Evolutionary conservation across 1,284 basidiomycete genomes (phyloP).

Genomic region (Leccinum angustisporum): DNA sequence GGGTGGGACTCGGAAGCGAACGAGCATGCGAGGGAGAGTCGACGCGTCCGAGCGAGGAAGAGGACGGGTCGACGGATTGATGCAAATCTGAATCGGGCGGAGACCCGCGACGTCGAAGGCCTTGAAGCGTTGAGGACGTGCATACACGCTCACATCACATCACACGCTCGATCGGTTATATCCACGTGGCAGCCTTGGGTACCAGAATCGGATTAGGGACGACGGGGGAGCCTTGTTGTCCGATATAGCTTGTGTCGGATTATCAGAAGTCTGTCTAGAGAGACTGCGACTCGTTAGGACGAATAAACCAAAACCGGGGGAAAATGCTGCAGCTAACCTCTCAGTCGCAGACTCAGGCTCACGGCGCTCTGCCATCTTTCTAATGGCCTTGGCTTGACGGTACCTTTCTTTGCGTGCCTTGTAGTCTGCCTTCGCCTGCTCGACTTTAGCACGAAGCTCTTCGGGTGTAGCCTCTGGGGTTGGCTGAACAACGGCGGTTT

Average conservation of each 20-base stretch:
- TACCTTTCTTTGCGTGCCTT: constrained; percentile 69
- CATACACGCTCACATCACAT: too few relatives aligned
- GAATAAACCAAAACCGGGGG: constrained; percentile 5
- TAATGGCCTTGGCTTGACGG: constrained; percentile 53
- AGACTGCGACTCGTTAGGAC: constrained; percentile 15
- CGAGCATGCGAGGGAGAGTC: too few relatives aligned
- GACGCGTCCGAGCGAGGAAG: too few relatives aligned
- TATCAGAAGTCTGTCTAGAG: constrained; percentile 29
- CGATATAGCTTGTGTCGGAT: constrained; percentile 12
- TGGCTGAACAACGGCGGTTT: constrained; percentile 1
- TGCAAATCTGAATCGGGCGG: too few relatives aligned
- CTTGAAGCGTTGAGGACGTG: too few relatives aligned
- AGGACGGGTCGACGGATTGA: too few relatives aligned
- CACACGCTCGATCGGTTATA: too few relatives aligned
- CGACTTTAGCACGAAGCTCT: constrained; percentile 57
- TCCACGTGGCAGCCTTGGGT: not conserved
- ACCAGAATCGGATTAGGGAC: constrained; percentile 11
- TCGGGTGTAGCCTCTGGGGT: constrained; percentile 31
- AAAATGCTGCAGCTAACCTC: constrained; percentile 29
- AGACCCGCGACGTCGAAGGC: too few relatives aligned
- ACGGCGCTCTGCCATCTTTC: constrained; percentile 39
- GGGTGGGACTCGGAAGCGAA: too few relatives aligned
- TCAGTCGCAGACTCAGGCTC: constrained; percentile 30
- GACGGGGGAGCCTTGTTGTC: not conserved
- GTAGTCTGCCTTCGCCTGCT: constrained; percentile 66